Evolutionary conservation across 495 filamentous ascomycete genomes (phyloP), one percentile per base, ranked within the genome.

Genomic region (Aspergillus panamensis): DNA sequence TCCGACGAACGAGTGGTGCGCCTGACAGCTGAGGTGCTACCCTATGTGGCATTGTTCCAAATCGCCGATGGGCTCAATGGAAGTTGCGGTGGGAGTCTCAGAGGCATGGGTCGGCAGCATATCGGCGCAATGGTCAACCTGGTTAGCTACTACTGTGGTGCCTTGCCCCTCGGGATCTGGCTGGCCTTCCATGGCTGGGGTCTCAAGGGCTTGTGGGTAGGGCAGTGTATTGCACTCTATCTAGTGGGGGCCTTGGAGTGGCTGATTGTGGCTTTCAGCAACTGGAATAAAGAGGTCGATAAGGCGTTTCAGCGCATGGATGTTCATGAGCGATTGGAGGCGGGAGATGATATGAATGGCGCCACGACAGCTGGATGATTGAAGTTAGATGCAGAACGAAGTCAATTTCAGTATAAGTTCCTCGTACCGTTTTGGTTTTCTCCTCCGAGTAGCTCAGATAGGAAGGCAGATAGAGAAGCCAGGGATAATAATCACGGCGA

Each of bases 131-230:
- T 83, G n/a, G 91, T 96, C 57, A 96, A 97, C 66, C 69, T 95
- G 30, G 71, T 92, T n/a, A 89, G 85, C 64, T 97, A 97, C 63
- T 97, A 96, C 70, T 80, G 85, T 60, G 90, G 89, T 43, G 92
- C 91, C 0, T 69, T 96, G 62, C 92, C 92, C 8, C 72, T 89
- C 48, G 92, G 92, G 0, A 88, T 96, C 53, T 96, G 82, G 72
- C 79, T 96, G 50, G 92, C 92, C 6, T 95, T 94, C 64, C 84
- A 93, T 68, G 90, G 90, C 2, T 96, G 91, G 91, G 92, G 91
- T 1, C 77, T 96, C 9, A 78, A 78, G 47, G 92, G 92, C 1
- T 66, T 96, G 29, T 96, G 92, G 92, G 77, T 95, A 21, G 92
- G 91, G 25, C 91, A 95, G 68, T 96, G 92, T 71, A 86, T 95